Conservation (phyloP, 805 yeast genomes). For the Candida parachauliodes region DNA sequence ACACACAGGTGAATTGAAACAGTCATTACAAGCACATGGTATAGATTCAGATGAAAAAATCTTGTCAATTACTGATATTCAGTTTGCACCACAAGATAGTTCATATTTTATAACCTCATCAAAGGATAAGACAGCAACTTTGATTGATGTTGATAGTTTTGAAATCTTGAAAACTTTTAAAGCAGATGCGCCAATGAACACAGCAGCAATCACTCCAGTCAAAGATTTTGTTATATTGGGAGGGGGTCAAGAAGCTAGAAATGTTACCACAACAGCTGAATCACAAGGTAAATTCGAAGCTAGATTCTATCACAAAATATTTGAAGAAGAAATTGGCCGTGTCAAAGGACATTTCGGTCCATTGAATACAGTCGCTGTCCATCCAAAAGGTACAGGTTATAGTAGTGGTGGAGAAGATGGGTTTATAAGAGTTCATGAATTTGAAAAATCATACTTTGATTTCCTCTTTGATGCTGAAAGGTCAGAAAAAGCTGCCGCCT, state of each 20-base stretch:
- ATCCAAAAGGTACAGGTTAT: slow-evolving; percentile 89
- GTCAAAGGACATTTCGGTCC: slow-evolving; percentile 99
- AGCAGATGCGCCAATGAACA: slow-evolving; percentile 91
- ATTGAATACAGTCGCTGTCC: slow-evolving; percentile 86
- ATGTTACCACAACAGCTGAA: slow-evolving; percentile 94
- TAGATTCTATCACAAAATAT: slow-evolving; percentile 90
- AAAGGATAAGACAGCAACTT: slow-evolving; percentile 80
- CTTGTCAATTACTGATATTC: slow-evolving; percentile 72
- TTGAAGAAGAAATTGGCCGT: slow-evolving; percentile 94
- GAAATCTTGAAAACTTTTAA: slow-evolving; percentile 67
- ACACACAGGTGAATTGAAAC: slow-evolving; percentile 64
- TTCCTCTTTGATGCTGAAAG: slow-evolving; percentile 90
- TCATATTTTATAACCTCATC: slow-evolving; percentile 91
- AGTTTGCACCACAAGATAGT: slow-evolving; percentile 73
- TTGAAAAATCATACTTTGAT: slow-evolving; percentile 89
- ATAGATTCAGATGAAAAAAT: slow-evolving; percentile 47
- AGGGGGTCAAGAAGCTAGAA: slow-evolving; percentile 99
- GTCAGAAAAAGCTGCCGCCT: slow-evolving; percentile 54
- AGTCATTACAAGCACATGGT: slow-evolving; percentile 65
- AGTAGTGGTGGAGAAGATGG: slow-evolving; percentile 99
- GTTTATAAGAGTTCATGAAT: slow-evolving; percentile 87
- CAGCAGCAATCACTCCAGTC: slow-evolving; percentile 90
- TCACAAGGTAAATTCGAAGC: slow-evolving; percentile 97
- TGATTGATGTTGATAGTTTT: slow-evolving; percentile 75
- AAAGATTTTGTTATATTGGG: slow-evolving; percentile 92